Evolutionary conservation across 495 filamentous ascomycete species (phyloP), one percentile per base, ranked within the genome.

Genomic region (Entonaema liquescens): DNA sequence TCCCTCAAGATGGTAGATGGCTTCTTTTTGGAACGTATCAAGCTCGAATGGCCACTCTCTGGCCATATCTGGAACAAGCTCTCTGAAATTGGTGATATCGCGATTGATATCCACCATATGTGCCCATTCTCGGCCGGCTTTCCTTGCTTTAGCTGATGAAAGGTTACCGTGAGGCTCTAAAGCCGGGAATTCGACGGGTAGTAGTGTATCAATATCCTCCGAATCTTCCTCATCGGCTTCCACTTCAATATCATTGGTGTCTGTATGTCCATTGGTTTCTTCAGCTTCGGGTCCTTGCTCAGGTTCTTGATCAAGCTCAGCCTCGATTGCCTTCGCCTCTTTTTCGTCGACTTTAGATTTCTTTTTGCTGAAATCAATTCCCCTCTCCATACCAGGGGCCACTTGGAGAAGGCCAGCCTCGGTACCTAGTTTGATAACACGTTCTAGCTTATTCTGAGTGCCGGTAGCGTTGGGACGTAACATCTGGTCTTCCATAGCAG

Each of bases 21-120:
- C 95, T 80, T 99, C 95, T 75, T 98, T 99, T 73, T 99, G 95
- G 81, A 99, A 99, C 0, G 91, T 97, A 71, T 99, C 95, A 17
- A 98, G 87, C 77, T 99, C 95, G 67, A 99, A 99, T 6, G 94
- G 93, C 93, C 93, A 99, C 71, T 93, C 92, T 61, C 90, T 88
- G 3, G 95, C 95, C 93, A 97, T 97, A 69, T 97, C 91, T 0
- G 96, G 95, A 33, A 99, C 95, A 40, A 99, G 82, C 64, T 98
- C 95, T 56, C 84, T 79, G 80, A 99, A 98, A 76, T 99, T 98
- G 36, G 90, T 81, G 55, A 99, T 94, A 44, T 94, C 91, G 54
- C 92, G 86, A 72, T 95, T 95, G 72, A 98, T 88, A 79, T 99
- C 94, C 1, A 99, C 94, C 87, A 98, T 94, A 78, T 99, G 95